Evolutionary conservation across 495 filamentous ascomycete genomes (phyloP).

Genomic region (Echria macrotheca): DNA sequence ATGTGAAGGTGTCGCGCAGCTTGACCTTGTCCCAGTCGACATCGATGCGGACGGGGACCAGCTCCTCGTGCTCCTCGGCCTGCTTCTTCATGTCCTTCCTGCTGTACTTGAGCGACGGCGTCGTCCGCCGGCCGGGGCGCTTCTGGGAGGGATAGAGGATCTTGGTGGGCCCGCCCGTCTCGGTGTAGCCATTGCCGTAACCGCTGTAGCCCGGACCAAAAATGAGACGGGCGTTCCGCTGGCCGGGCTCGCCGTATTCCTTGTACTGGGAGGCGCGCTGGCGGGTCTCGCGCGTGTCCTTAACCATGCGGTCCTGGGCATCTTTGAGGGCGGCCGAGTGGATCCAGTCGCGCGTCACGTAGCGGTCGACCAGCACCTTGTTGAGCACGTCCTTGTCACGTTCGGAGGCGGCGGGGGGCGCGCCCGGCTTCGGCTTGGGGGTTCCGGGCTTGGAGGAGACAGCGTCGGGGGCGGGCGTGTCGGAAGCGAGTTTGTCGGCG

Average conservation of each 20-base stretch:
- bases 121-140: constrained; percentile 67
- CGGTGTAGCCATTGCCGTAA: constrained; percentile 80
- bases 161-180: constrained; percentile 45
- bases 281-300: constrained; percentile 34
- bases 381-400: constrained; percentile 46
- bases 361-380: constrained; percentile 65
- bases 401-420: constrained; percentile 16
- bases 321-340: constrained; percentile 59
- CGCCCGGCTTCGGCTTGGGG: constrained; percentile 22
- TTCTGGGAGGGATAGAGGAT: constrained; percentile 72
- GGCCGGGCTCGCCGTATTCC: constrained; percentile 34
- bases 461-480: constrained; percentile 24
- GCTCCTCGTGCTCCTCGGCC: constrained; percentile 81
- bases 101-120: constrained; percentile 61
- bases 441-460: constrained; percentile 29
- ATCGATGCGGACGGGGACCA: constrained; percentile 86
- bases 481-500: constrained; percentile 10
- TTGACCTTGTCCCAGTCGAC: constrained; percentile 95
- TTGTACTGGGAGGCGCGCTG: constrained; percentile 45
- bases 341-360: constrained; percentile 68
- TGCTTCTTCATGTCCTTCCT: constrained; percentile 77
- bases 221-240: constrained; percentile 41
- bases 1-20: constrained; percentile 95
- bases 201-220: constrained; percentile 81
- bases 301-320: constrained; percentile 32